These are phyloP conservation scores for Pseudogymnoascus pannorum DNA, from an alignment of 2,329 filamentous ascomycete species.

Conservation along the genomic window DNA sequence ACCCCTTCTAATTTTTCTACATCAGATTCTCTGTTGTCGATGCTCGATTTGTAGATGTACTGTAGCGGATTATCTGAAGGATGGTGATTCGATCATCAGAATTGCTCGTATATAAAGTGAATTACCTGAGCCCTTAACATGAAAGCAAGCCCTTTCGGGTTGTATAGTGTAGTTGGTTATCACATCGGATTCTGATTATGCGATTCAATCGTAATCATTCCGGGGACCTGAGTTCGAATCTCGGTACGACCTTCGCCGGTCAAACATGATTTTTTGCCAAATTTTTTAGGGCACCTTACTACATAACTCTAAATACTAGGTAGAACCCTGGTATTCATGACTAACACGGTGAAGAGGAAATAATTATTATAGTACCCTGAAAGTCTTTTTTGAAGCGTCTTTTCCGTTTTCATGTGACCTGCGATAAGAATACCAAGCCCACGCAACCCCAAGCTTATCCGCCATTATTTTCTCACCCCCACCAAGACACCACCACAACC, in stretches of 20 bases:
- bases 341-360: background rate
- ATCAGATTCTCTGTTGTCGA: too few species aligned
- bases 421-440: constrained; percentile 7
- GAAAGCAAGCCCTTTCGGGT: constrained; percentile 7
- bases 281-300: background rate
- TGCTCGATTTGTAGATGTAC: too few species aligned
- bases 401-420: background rate
- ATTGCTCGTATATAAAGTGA: background rate
- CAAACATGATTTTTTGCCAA: background rate
- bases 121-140: background rate
- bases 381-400: background rate
- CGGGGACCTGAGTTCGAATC: constrained; percentile 8
- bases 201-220: constrained; percentile 1
- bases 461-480: constrained; percentile 8
- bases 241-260: constrained; percentile 8
- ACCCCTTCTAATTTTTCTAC: too few species aligned
- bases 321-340: background rate
- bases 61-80: too few species aligned
- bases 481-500: background rate
- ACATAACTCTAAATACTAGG: background rate
- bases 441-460: background rate
- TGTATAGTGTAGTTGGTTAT: constrained; percentile 9
- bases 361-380: background rate
- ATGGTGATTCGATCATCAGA: too few species aligned
- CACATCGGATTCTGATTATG: constrained; percentile 6